Percentiles rank a stretch among this genome's conserved stretches.
Conservation (phyloP, 202 grass and related monocot genomes). For the Panicum hallii region DNA sequence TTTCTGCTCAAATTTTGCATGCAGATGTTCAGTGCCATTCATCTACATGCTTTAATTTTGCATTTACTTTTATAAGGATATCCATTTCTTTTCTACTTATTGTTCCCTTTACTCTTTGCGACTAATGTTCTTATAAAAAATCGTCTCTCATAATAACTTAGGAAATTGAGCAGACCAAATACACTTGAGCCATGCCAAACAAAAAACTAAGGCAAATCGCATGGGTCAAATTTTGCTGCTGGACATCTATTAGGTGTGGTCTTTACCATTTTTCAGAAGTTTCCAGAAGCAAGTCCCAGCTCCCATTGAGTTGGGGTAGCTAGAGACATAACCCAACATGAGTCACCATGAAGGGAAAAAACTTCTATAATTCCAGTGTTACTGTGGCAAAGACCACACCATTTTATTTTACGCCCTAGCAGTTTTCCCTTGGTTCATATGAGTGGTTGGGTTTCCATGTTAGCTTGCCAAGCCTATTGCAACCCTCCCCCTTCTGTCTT, state of each 20-base stretch:
- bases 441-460: neutral
- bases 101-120: slow-evolving; percentile 13
- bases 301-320: neutral
- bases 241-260: neutral
- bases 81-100: slow-evolving; percentile 15
- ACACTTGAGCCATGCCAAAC: neutral
- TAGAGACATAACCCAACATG: neutral
- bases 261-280: neutral
- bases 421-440: neutral
- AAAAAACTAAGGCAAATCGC: neutral
- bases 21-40: slow-evolving; percentile 25
- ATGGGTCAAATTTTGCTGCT: neutral
- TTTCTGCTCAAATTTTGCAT: slow-evolving; percentile 19
- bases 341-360: neutral
- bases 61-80: neutral
- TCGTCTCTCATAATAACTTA: neutral
- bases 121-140: neutral
- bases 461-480: neutral
- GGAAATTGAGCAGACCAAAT: neutral
- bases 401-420: neutral
- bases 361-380: neutral
- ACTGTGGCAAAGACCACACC: neutral
- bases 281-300: neutral
- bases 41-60: slow-evolving; percentile 11
- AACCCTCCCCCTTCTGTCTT: neutral